Evolutionary conservation across 2,329 filamentous ascomycete species (phyloP).

Genomic region (Penicillium aurantiogriseum): DNA sequence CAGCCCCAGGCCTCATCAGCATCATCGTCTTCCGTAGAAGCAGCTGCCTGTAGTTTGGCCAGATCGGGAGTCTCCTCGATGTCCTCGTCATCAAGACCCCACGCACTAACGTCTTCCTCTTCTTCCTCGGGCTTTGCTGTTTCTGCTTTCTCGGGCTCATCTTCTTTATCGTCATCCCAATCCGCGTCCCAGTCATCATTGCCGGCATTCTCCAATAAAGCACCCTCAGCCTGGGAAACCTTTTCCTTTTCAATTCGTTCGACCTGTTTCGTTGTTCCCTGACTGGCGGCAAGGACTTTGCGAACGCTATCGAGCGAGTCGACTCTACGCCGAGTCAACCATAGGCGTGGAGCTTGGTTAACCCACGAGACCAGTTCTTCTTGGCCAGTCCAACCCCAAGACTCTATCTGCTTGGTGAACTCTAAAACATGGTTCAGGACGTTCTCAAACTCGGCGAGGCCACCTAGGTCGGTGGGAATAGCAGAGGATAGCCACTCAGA

Average conservation of each 20-base stretch:
- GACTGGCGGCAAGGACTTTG: slow-evolving; percentile 63
- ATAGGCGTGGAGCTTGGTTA: slow-evolving; percentile 73
- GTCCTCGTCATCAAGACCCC: slow-evolving; percentile 50
- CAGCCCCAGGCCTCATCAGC: slow-evolving; percentile 76
- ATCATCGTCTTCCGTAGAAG: slow-evolving; percentile 35
- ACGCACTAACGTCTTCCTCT: slow-evolving; percentile 50
- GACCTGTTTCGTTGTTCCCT: slow-evolving; percentile 67
- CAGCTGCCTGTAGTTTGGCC: slow-evolving; percentile 15
- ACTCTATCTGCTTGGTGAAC: slow-evolving; percentile 64
- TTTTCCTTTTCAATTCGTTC: slow-evolving; percentile 83
- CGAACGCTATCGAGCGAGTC: slow-evolving; percentile 73
- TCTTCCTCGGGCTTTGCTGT: slow-evolving; percentile 30
- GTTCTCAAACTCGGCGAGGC: slow-evolving; percentile 69
- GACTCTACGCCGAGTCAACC: slow-evolving; percentile 82
- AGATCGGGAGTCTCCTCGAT: slow-evolving; percentile 33
- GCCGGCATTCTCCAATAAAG: slow-evolving; percentile 57
- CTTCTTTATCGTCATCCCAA: slow-evolving; percentile 70
- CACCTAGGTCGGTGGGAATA: slow-evolving; percentile 71
- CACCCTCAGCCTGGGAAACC: slow-evolving; percentile 67
- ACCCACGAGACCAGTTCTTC: slow-evolving; percentile 74
- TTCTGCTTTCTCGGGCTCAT: slow-evolving; percentile 24
- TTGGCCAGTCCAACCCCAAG: slow-evolving; percentile 61
- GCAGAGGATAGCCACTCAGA: slow-evolving; percentile 71
- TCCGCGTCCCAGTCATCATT: slow-evolving; percentile 70
- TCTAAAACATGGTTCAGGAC: slow-evolving; percentile 62